Base-by-base conservation (phyloP, 2,329 filamentous ascomycete genomes). In the Diaporthe citrichinensis region DNA sequence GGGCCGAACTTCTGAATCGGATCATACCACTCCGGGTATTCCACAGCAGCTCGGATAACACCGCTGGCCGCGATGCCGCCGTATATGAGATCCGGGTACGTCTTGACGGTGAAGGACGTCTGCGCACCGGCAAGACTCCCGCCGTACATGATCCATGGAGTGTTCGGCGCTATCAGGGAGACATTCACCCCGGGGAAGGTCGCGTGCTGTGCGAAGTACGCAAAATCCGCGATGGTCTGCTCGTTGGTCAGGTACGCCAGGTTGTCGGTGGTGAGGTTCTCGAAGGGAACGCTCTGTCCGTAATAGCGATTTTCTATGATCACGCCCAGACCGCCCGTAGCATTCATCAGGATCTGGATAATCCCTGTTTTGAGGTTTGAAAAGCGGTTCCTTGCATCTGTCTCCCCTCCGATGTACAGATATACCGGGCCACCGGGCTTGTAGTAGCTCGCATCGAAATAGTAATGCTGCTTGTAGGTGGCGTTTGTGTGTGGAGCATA, bases 391-490 rank as follows among this genome's bases (percentile, higher is more conserved):
- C 79, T 78, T 39, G 80, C 81, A 46, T 78, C 80, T 0, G 82
- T 83, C 75, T 84, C 82, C 36, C 82, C 82, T 20, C 80, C 78
- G 28, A 83, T 81, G 59, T 81, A 84, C 74, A 82, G 78, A 49
- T 80, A 82, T 0, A 84, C 82, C 6, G 82, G 89, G 0, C 88
- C 88, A 25, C 89, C 89, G 17, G 88, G 84, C 77, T 88, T 85
- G 79, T 90, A 91, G 80, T 90, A 89, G 0, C 85, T 85, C 7
- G 84, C 83, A 77, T 89, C 88, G 61, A 90, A 88, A 79, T 88
- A 90, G 79, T 89, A 91, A 62, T 88, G 85, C 80, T 90, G 89
- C 68, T 84, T 84, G 79, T 90, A 91, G 1, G 88, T 91, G 25
- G 83, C 87, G 74, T 86, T 84, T 17, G 84, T 84, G 77, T 85